These are phyloP conservation scores for Dictyostelium firmibasis DNA, from an alignment of 78 protist species.

Conservation along the genomic window DNA sequence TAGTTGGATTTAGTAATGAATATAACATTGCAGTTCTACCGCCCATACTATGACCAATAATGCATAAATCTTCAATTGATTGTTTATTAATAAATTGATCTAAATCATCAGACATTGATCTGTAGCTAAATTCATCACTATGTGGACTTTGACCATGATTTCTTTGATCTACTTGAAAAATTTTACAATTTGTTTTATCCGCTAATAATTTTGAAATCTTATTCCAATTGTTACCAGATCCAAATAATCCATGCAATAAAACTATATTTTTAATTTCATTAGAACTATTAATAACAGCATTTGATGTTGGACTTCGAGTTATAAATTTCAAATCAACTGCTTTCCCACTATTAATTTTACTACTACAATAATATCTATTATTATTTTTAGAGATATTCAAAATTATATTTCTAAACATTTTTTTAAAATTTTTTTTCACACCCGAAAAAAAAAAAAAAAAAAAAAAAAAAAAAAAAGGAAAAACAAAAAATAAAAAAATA, in stretches of 20 bases:
- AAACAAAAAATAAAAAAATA: too few relatives aligned
- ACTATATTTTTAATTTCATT: conserved; percentile 13
- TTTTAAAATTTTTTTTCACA: too few relatives aligned
- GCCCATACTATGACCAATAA: conserved; percentile 70
- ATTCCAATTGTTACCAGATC: conserved; percentile 53
- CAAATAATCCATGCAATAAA: conserved; percentile 59
- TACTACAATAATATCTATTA: neutral
- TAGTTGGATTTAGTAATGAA: conserved; percentile 30
- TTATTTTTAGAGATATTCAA: neutral
- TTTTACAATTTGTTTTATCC: conserved; percentile 22
- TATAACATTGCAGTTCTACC: conserved; percentile 65
- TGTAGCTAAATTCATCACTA: conserved; percentile 11
- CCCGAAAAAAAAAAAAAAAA: too few relatives aligned
- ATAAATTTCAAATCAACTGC: neutral
- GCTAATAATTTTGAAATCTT: conserved; percentile 36
- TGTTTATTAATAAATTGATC: neutral
- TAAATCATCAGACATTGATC: conserved; percentile 31
- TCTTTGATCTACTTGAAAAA: conserved; percentile 70
- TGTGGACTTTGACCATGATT: conserved; percentile 64
- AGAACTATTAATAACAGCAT: neutral
- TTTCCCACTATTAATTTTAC: neutral
- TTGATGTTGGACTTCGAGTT: neutral
- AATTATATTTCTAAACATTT: neutral
- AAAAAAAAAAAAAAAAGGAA: too few relatives aligned
- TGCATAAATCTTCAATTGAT: neutral